These are phyloP conservation scores for Hypericum perforatum DNA, from an alignment of 345 rosid genomes.

Conservation along the genomic window DNA sequence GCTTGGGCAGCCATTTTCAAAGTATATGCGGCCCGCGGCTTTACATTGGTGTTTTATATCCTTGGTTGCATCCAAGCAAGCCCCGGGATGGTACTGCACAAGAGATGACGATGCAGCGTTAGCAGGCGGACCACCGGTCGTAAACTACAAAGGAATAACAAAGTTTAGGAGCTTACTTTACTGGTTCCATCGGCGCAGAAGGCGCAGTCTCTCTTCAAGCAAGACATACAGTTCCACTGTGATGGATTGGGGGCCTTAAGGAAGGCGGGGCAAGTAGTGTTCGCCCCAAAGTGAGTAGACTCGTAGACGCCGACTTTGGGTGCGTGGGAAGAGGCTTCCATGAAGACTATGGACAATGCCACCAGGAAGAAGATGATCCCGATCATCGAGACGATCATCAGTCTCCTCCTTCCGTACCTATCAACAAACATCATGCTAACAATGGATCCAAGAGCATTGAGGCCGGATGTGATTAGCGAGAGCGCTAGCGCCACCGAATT, in stretches of 20 bases:
- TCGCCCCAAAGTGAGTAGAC: conserved; percentile 35
- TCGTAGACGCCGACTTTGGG: conserved; percentile 28
- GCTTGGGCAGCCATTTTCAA: conserved; percentile 70
- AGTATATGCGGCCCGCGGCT: conserved; percentile 32
- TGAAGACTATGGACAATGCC: conserved; percentile 39
- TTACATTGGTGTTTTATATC: conserved; percentile 22
- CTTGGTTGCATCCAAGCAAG: conserved; percentile 39
- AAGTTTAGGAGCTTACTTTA: conserved; percentile 21
- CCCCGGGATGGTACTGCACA: conserved; percentile 55
- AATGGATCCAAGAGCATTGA: conserved; percentile 67
- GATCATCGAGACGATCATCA: conserved; percentile 71
- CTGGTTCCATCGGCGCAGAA: conserved; percentile 37
- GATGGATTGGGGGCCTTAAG: conserved; percentile 13
- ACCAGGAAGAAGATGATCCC: conserved; percentile 58
- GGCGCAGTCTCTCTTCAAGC: conserved; percentile 47
- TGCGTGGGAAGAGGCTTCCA: conserved; percentile 44
- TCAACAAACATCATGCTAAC: conserved; percentile 71
- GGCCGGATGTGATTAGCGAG: conserved; percentile 74
- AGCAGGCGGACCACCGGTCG: too few relatives aligned
- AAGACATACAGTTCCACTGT: conserved; percentile 60
- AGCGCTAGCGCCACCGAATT: conserved; percentile 70
- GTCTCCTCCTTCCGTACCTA: conserved; percentile 61
- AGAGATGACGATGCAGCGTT: not conserved
- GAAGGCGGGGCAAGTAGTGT: conserved; percentile 50
- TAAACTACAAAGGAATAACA: not conserved